These are phyloP conservation scores for Lipomyces oligophaga DNA, from an alignment of 805 yeast genomes.

Conservation along the genomic window DNA sequence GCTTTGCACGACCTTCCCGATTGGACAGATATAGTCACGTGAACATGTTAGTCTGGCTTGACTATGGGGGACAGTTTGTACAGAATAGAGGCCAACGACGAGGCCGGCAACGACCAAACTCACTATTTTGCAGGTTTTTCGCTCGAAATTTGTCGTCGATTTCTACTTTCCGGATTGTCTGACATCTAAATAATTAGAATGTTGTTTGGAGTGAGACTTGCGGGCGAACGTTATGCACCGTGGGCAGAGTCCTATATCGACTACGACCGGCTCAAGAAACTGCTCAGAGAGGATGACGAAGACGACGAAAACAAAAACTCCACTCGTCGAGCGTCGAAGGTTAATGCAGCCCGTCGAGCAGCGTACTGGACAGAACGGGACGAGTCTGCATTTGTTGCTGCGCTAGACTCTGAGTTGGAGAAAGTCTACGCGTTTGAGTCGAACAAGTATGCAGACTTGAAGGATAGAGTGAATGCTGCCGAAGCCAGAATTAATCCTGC, in stretches of 20 bases:
- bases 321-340: constrained; percentile 6
- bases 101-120: too few relatives aligned
- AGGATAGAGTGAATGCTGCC: constrained; percentile 57
- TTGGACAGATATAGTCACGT: too few relatives aligned
- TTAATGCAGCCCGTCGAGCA: constrained; percentile 36
- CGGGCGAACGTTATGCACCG: constrained; percentile 77
- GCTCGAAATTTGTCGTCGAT: too few relatives aligned
- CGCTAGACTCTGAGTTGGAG: constrained; percentile 79
- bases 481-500: constrained; percentile 49
- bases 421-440: constrained; percentile 87
- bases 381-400: constrained; percentile 76
- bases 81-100: too few relatives aligned
- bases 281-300: constrained; percentile 51
- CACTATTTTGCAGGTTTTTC: too few relatives aligned
- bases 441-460: constrained; percentile 63
- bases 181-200: too few relatives aligned
- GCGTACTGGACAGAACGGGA: constrained; percentile 67
- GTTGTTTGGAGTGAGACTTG: constrained; percentile 83
- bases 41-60: too few relatives aligned
- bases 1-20: too few relatives aligned
- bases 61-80: too few relatives aligned
- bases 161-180: too few relatives aligned
- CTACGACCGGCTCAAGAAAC: constrained; percentile 85
- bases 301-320: neutral
- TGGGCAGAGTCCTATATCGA: constrained; percentile 91